Evolutionary conservation across 106 monocot species (phyloP).

Genomic region (Allium sativum): DNA sequence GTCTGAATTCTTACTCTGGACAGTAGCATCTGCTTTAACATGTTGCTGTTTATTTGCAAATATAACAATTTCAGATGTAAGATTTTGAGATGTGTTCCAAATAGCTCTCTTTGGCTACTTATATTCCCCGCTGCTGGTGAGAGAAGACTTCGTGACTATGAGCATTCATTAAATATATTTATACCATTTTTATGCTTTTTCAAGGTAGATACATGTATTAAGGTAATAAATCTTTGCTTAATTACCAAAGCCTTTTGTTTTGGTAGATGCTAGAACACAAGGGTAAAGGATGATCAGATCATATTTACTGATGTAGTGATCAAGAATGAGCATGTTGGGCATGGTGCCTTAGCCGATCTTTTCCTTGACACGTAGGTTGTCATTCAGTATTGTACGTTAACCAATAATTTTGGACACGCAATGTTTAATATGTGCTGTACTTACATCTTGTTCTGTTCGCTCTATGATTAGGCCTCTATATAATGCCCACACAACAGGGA

Average conservation of each 20-base stretch:
- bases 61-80: conserved; percentile 57
- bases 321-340: conserved; percentile 90
- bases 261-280: conserved; percentile 67
- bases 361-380: conserved; percentile 77
- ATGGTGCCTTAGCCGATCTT: conserved; percentile 82
- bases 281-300: conserved; percentile 77
- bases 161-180: conserved; percentile 8
- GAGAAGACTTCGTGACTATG: conserved; percentile 70
- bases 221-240: too few species aligned
- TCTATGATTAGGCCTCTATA: conserved; percentile 55
- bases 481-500: conserved; percentile 94
- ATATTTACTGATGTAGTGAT: conserved; percentile 94
- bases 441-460: background rate
- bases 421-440: background rate
- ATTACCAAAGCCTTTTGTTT: too few species aligned
- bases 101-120: conserved; percentile 87
- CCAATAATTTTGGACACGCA: background rate
- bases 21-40: too few species aligned
- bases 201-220: background rate
- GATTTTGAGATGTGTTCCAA: conserved; percentile 87
- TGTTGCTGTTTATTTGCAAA: too few species aligned
- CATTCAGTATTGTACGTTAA: background rate
- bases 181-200: background rate
- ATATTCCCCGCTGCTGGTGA: conserved; percentile 94
- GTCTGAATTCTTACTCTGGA: background rate